Conservation (phyloP, 169 alveolate species). For the Eimeria acervulina region DNA sequence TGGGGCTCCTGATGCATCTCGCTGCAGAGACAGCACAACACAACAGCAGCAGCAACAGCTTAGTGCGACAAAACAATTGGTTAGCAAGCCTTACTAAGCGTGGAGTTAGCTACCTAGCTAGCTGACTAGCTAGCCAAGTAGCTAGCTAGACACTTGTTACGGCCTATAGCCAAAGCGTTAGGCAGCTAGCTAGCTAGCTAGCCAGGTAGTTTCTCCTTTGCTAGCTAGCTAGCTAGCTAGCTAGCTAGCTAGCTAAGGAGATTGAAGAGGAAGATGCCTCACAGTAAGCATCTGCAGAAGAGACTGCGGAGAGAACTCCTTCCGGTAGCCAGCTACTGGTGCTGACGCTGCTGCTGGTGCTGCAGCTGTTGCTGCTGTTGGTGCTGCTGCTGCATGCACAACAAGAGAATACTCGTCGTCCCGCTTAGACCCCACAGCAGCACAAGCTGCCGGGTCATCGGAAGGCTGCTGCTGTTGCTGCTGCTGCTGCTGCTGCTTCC, state of each 20-base stretch:
- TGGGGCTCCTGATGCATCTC: constrained; percentile 5
- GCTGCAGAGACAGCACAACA: constrained; percentile 18
- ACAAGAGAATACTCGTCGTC: background rate
- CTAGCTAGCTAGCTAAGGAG: background rate
- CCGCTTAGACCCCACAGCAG: background rate
- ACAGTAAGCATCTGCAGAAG: constrained; percentile 45
- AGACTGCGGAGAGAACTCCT: background rate
- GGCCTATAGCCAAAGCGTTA: too few species aligned
- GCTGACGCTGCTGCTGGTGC: constrained; percentile 1
- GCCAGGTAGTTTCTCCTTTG: background rate
- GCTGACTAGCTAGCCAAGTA: too few species aligned
- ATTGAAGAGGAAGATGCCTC: background rate
- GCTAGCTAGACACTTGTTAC: too few species aligned
- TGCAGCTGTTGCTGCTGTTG: background rate
- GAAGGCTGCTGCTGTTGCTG: constrained; percentile 33
- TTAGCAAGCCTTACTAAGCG: background rate
- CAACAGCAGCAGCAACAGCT: constrained; percentile 43
- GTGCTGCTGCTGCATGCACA: background rate
- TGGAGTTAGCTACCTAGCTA: background rate
- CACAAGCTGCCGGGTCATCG: background rate
- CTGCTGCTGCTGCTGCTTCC: constrained; percentile 43
- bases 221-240: constrained; percentile 39
- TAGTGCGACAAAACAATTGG: background rate
- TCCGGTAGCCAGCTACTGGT: background rate
- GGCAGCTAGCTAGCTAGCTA: too few species aligned